Evolutionary conservation across 2,329 filamentous ascomycete species (phyloP).

Genomic region (Aphanoascus verrucosus): DNA sequence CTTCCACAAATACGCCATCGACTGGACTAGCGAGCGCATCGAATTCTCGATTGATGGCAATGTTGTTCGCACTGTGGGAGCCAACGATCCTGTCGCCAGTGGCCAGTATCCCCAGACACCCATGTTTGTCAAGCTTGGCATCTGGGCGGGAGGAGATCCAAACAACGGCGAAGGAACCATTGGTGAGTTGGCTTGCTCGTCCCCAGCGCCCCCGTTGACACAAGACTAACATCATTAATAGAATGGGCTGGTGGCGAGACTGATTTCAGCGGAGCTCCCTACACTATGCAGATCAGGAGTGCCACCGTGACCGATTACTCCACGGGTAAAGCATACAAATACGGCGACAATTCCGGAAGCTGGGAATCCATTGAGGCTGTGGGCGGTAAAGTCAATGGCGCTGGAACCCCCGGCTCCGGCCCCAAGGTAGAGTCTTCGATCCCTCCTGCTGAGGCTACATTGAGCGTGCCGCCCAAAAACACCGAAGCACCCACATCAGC

Average conservation of each 20-base stretch:
- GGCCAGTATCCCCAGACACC: constrained; percentile 85
- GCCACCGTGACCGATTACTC: constrained; percentile 82
- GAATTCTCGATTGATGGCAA: constrained; percentile 75
- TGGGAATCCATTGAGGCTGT: constrained; percentile 74
- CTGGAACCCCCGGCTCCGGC: constrained; percentile 44
- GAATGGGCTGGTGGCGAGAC: constrained; percentile 79
- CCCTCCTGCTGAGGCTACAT: constrained; percentile 54
- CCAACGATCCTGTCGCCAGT: constrained; percentile 52
- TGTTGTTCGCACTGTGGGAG: constrained; percentile 64
- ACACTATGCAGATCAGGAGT: constrained; percentile 70
- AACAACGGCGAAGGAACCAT: constrained; percentile 72
- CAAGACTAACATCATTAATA: constrained; percentile 17
- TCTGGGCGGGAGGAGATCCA: constrained; percentile 84
- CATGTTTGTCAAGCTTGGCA: constrained; percentile 85
- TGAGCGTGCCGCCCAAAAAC: constrained; percentile 6
- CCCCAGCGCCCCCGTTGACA: neutral
- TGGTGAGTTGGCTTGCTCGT: constrained; percentile 28
- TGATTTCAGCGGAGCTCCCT: constrained; percentile 74
- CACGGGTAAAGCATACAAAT: constrained; percentile 73
- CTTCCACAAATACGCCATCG: constrained; percentile 79
- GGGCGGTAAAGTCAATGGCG: constrained; percentile 64
- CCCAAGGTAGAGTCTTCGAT: constrained; percentile 40
- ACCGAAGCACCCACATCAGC: neutral
- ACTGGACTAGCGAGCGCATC: constrained; percentile 80
- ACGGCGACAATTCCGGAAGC: constrained; percentile 63